Conservation (phyloP, 139 green algal species). For the Pseudopediastrum boryanum region DNA sequence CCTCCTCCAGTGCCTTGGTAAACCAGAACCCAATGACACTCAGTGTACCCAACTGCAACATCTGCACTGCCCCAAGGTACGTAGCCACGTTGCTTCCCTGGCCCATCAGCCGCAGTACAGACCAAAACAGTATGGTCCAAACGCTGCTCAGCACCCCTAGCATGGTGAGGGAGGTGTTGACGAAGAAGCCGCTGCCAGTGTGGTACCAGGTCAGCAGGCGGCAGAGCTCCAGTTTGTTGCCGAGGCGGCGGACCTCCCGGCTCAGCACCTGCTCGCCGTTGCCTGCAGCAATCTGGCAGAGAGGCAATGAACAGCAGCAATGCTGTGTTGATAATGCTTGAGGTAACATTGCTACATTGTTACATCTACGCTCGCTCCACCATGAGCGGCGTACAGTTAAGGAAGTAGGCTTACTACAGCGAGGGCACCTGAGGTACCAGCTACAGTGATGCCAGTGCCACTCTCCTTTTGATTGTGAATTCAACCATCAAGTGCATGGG, state of each 20-base stretch:
- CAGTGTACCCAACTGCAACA: constrained; percentile 77
- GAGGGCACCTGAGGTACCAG: no score
- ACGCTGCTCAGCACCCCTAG: constrained; percentile 73
- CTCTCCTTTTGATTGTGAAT: no score
- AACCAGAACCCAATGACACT: constrained; percentile 68
- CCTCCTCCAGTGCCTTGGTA: constrained; percentile 71
- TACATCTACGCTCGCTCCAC: no score
- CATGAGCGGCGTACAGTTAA: no score
- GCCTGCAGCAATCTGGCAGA: constrained; percentile 60
- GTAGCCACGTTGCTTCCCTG: constrained; percentile 1
- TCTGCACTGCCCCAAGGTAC: constrained; percentile 49
- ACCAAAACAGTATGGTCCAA: constrained; percentile 62
- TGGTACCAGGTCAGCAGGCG: constrained; percentile 80
- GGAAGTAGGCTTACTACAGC: no score
- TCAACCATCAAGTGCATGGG: no score
- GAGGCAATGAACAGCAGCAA: not conserved
- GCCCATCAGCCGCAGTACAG: constrained; percentile 47
- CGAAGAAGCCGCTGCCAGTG: constrained; percentile 74
- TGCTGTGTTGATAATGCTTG: no score
- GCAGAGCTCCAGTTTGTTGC: constrained; percentile 67
- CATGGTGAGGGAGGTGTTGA: constrained; percentile 79
- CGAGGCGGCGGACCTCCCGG: constrained; percentile 60
- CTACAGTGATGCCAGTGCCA: no score
- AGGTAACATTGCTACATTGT: no score
- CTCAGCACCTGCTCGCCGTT: constrained; percentile 84